Evolutionary conservation across 768 basidiomycete genomes (phyloP), one percentile per base, ranked within the genome.

Genomic region (Candolleomyces eurysporus): DNA sequence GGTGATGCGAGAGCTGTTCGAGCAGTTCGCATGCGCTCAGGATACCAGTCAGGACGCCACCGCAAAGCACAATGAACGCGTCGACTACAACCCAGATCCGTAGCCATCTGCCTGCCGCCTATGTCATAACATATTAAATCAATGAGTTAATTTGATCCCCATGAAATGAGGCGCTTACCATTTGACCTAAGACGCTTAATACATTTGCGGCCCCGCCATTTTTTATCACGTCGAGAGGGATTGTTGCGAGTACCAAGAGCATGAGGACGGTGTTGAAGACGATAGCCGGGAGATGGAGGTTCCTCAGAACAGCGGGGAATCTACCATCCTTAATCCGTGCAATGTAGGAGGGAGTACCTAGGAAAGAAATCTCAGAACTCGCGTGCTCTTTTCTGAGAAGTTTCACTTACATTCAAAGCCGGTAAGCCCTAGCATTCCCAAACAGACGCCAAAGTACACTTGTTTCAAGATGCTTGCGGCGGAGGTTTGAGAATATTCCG

Each of bases 341-440:
- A 40, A 85, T 76, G 66, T 91, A 90, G 4, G 88, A 82, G 4
- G 89, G 88, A 0, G 82, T 80, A 59, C 87, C 88, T 79, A 55
- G 7, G 40, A 30, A 43, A 39, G 36, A 36, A 36, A 36, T 54
- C n/a, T 7, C 13, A 55, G 21, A 54, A 43, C 30, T 10, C 8
- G 21, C 22, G n/a, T 31, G 39, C n/a, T 9, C 39, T 31, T 19
- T 26, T 4, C 45, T 40, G 42, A 64, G 16, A 21, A 19, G 8
- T 56, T 13, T 17, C 49, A 69, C 75, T 43, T 59, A 87, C 87
- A 88, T 79, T 87, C 86, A 66, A 86, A 85, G 8, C 87, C 90
- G 1, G 90, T 90, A 40, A 90, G 76, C 0, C 88, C 89, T 1
- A 92, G 75, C 77, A 91, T 86, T 0, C 87, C 84, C 3, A 92